Conservation (phyloP, 352 stramenopile genomes). For the Phytophthora sp. region DNA sequence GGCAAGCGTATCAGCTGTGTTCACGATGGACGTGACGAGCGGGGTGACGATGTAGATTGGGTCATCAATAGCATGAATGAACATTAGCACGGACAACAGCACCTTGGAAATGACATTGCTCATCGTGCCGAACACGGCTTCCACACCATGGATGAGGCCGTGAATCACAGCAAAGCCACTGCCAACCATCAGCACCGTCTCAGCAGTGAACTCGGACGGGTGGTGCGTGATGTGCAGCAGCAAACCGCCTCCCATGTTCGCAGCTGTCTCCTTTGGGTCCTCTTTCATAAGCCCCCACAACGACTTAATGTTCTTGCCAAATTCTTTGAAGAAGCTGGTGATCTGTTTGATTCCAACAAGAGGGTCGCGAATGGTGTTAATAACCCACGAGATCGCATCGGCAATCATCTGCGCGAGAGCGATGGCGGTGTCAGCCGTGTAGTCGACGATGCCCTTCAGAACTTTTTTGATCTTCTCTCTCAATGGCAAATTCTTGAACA, state of each 20-base stretch:
- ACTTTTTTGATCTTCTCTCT: conserved; percentile 19
- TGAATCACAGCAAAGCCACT: conserved; percentile 27
- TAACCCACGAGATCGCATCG: conserved; percentile 19
- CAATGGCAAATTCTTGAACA: conserved; percentile 15
- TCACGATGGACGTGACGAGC: conserved; percentile 26
- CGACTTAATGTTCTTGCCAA: conserved; percentile 22
- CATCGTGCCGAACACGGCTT: conserved; percentile 24
- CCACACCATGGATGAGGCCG: conserved; percentile 24
- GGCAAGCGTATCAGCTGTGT: conserved; percentile 16
- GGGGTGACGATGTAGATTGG: conserved; percentile 34
- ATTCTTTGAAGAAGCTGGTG: conserved; percentile 21
- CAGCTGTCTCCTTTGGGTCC: conserved; percentile 23
- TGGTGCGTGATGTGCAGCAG: conserved; percentile 33
- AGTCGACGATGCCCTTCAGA: conserved; percentile 19
- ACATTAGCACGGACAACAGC: conserved; percentile 29
- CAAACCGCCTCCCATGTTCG: conserved; percentile 33
- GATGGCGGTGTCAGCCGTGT: conserved; percentile 21
- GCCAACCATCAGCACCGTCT: conserved; percentile 26
- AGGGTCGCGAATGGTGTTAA: conserved; percentile 25
- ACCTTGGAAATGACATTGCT: conserved; percentile 30
- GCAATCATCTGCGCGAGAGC: conserved; percentile 15
- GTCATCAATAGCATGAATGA: conserved; percentile 34
- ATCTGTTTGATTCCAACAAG: conserved; percentile 27
- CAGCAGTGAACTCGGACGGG: conserved; percentile 29
- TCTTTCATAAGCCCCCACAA: conserved; percentile 26